These are phyloP conservation scores for Entomortierella lignicola DNA, from an alignment of 192 early-diverging fungal species.

Conservation along the genomic window DNA sequence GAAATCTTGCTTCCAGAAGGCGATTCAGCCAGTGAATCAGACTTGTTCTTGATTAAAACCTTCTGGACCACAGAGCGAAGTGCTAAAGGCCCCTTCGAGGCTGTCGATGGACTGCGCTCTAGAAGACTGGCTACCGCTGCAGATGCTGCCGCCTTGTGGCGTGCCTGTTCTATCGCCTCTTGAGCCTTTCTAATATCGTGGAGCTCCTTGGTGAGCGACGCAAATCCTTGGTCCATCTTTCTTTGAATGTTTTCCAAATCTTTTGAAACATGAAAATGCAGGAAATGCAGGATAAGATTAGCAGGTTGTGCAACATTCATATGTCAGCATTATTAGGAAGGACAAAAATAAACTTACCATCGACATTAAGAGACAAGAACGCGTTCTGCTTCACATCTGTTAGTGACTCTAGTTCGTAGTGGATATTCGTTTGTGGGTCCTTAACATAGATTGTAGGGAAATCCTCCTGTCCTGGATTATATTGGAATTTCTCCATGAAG, in stretches of 20 bases:
- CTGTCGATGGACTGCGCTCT: conserved; percentile 4
- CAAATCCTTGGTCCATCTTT: conserved; percentile 56
- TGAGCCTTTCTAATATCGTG: conserved; percentile 56
- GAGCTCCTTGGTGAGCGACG: conserved; percentile 52
- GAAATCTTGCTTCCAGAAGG: conserved; percentile 13
- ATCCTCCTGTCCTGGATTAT: conserved; percentile 68
- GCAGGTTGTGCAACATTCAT: background rate
- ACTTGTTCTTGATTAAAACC: conserved; percentile 37
- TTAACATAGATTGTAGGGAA: conserved; percentile 78
- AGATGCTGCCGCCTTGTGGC: conserved; percentile 30
- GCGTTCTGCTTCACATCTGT: conserved; percentile 70
- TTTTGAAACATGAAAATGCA: background rate
- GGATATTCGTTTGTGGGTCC: conserved; percentile 62
- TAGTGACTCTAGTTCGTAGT: conserved; percentile 76
- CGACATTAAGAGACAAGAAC: conserved; percentile 61
- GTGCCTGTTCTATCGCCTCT: conserved; percentile 21
- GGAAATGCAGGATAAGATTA: background rate
- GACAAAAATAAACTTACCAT: conserved; percentile 49
- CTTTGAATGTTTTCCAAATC: conserved; percentile 59
- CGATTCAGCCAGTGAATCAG: background rate
- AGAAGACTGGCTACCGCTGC: conserved; percentile 7
- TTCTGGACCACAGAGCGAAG: conserved; percentile 43
- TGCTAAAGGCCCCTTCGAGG: background rate
- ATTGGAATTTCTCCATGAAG: conserved; percentile 80
- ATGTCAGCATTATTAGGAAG: background rate